These are phyloP conservation scores for Trametes polyzona DNA, from an alignment of 1,284 basidiomycete genomes.

Conservation along the genomic window DNA sequence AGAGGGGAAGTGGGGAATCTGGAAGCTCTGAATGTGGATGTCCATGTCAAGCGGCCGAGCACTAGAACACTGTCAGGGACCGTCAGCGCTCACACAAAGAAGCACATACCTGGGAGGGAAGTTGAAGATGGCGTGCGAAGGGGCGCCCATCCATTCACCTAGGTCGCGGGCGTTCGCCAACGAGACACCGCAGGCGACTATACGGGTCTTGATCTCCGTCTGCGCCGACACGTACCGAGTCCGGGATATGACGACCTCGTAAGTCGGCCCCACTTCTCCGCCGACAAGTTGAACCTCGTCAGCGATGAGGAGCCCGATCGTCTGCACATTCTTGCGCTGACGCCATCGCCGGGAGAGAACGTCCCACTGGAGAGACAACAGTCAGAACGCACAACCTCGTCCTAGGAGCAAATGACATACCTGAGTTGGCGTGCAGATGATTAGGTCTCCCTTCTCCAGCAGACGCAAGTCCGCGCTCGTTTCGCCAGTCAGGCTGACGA, in stretches of 20 bases:
- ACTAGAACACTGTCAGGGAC: slow-evolving; percentile 43
- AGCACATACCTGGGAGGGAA: slow-evolving; percentile 82
- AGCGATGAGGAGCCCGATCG: slow-evolving; percentile 89
- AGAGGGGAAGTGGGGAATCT: slow-evolving; percentile 96
- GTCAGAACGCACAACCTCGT: slow-evolving; percentile 17
- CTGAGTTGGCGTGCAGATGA: slow-evolving; percentile 90
- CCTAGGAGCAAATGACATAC: slow-evolving; percentile 38
- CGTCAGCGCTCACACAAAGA: neutral
- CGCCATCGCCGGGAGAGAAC: slow-evolving; percentile 96
- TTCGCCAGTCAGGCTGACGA: slow-evolving; percentile 93
- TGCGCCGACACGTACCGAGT: slow-evolving; percentile 97
- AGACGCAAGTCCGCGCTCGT: slow-evolving; percentile 92
- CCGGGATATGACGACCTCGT: slow-evolving; percentile 94
- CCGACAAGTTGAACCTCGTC: slow-evolving; percentile 96
- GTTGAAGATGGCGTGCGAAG: slow-evolving; percentile 95
- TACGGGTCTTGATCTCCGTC: slow-evolving; percentile 87
- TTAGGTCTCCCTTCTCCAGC: slow-evolving; percentile 90
- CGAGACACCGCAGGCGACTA: slow-evolving; percentile 93
- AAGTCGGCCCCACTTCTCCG: slow-evolving; percentile 91
- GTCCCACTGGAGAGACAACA: slow-evolving; percentile 76
- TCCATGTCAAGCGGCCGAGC: slow-evolving; percentile 96
- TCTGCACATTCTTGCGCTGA: slow-evolving; percentile 96
- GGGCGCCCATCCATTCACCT: slow-evolving; percentile 97
- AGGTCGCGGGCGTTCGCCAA: slow-evolving; percentile 96
- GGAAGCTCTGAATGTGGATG: slow-evolving; percentile 95